A percentile compares a stretch with the other conserved stretches of the same genome.
These are phyloP conservation scores for Cocos nucifera DNA, from an alignment of 176 grass and related monocot genomes.

Conservation along the genomic window DNA sequence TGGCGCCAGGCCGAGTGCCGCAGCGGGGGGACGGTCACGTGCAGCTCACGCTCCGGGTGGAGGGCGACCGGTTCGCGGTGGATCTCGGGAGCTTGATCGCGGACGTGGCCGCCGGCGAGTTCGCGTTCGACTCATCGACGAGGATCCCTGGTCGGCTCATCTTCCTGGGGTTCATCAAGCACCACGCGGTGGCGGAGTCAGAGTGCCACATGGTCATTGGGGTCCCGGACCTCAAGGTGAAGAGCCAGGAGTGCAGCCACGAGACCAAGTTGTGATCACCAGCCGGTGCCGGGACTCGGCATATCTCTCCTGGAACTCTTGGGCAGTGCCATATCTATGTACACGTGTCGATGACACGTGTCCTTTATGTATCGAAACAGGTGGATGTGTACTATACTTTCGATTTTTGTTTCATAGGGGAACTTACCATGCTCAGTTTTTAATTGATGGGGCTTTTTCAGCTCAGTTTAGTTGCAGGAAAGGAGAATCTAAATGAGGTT, in stretches of 20 bases:
- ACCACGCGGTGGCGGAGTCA: conserved; percentile 28
- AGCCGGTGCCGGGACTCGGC: background rate
- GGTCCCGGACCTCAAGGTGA: conserved; percentile 45
- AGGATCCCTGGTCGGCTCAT: conserved; percentile 34
- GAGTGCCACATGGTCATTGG: conserved; percentile 45
- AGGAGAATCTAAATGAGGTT: too few species aligned
- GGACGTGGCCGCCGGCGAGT: conserved; percentile 46
- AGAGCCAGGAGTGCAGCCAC: conserved; percentile 45
- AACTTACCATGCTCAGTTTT: too few species aligned
- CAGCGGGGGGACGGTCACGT: conserved; percentile 26
- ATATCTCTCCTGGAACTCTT: too few species aligned
- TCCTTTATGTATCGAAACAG: too few species aligned
- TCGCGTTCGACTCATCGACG: conserved; percentile 48
- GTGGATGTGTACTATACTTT: too few species aligned
- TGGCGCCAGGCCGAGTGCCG: conserved; percentile 37
- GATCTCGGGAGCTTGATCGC: conserved; percentile 21
- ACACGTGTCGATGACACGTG: too few species aligned
- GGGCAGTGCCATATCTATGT: too few species aligned
- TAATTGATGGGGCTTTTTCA: too few species aligned
- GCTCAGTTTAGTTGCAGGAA: too few species aligned
- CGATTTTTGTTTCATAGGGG: too few species aligned
- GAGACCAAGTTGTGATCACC: conserved; percentile 39
- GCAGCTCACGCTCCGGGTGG: conserved; percentile 37
- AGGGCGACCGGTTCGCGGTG: conserved; percentile 29
- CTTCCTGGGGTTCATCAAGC: conserved; percentile 55